Evolutionary conservation across 2,329 filamentous ascomycete genomes (phyloP), one percentile per base, ranked within the genome.

Genomic region (Metarhizium sp.): DNA sequence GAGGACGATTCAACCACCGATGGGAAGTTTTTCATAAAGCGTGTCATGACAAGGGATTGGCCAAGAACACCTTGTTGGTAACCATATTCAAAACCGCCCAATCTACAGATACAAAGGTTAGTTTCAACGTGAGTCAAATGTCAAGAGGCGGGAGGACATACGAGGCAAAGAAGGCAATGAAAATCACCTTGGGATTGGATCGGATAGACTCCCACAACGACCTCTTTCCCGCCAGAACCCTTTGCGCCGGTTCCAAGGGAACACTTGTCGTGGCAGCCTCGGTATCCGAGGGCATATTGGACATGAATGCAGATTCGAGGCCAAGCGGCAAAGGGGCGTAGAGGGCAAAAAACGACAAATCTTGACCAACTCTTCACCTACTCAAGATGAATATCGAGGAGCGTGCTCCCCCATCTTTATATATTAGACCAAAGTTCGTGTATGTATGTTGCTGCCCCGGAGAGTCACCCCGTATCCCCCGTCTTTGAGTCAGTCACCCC

Each of bases 61-160:
- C 77, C 76, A 3, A 81, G 66, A 1, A 81, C 76, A 51, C 78
- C 78, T 60, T 81, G 78, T 56, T 80, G 77, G 61, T 78, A 79
- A 53, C 77, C 77, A 72, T 78, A 79, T 57, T 76, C 73, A 50
- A 79, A 75, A 25, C 77, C 76, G 56, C 76, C 75, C 25, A 78
- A 72, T n/a, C 75, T 77, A 42, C 16, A 25, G 25, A 25, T 25
- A 25, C 8, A 46, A 16, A 30, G n/a, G 49, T 30, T 36, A 42
- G 13, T 25, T 25, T 16, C 29, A 30, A 42, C 3, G 34, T 1
- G 16, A 29, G 30, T 6, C 32, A 30, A 43, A 29, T 20, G 10
- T 11, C 25, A 20, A 25, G 4, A 32, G 20, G 32, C 16, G 14
- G 1, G 13, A 46, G 18, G 25, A 63, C 66, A 62, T 62, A 73